These are phyloP conservation scores for Teunomyces lycoperdinae DNA, from an alignment of 805 yeast genomes.

Conservation along the genomic window DNA sequence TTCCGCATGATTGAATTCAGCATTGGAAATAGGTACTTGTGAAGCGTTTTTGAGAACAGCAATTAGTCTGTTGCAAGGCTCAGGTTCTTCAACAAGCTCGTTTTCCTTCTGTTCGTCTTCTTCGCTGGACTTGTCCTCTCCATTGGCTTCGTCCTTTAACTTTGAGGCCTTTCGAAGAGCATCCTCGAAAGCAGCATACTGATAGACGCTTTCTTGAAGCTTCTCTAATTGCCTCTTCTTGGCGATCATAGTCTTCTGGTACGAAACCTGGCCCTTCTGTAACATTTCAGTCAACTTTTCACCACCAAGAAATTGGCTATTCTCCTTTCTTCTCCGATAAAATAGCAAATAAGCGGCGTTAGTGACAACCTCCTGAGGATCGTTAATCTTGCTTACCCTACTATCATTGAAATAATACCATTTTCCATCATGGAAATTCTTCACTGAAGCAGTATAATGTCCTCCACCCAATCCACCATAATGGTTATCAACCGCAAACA, in stretches of 20 bases:
- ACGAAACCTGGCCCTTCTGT: constrained; percentile 33
- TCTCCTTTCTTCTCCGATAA: constrained; percentile 55
- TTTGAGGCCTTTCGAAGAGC: background rate
- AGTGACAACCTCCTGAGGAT: constrained; percentile 59
- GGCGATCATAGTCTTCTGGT: constrained; percentile 11
- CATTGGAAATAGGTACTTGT: constrained; percentile 3
- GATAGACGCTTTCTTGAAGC: constrained; percentile 15
- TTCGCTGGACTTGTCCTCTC: background rate
- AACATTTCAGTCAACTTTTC: constrained; percentile 40
- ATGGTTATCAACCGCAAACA: constrained; percentile 92
- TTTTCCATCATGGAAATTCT: constrained; percentile 66
- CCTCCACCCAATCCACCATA: constrained; percentile 97
- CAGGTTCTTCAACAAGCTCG: background rate
- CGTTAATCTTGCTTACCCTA: constrained; percentile 54
- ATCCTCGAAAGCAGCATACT: constrained; percentile 8
- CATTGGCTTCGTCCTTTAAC: background rate
- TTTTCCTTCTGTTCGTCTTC: constrained; percentile 5
- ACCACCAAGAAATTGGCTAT: constrained; percentile 46
- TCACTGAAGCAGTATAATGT: constrained; percentile 89
- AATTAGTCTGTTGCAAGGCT: constrained; percentile 3
- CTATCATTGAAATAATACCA: constrained; percentile 95
- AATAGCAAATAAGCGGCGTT: constrained; percentile 87
- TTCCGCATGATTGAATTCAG: constrained; percentile 11
- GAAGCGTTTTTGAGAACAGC: constrained; percentile 1
- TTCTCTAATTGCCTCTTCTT: constrained; percentile 12